These are phyloP conservation scores for Beauveria scarabaeidicola DNA, from an alignment of 2,329 filamentous ascomycete genomes.

Conservation along the genomic window DNA sequence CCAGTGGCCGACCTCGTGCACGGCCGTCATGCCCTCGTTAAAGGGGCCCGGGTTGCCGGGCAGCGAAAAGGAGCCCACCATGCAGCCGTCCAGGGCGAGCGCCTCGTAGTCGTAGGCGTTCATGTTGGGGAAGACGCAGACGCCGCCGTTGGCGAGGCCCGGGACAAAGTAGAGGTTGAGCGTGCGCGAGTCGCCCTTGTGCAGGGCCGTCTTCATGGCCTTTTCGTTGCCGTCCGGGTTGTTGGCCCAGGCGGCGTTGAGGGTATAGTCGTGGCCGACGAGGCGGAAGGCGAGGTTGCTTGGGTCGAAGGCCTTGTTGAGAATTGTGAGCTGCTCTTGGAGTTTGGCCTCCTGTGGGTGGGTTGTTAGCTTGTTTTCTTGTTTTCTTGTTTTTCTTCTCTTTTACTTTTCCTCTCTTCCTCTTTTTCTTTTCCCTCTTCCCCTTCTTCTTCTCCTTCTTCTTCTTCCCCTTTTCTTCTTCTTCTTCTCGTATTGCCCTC, in stretches of 20 bases:
- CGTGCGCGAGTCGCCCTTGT: constrained; percentile 26
- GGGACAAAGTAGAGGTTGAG: constrained; percentile 36
- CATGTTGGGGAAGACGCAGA: constrained; percentile 31
- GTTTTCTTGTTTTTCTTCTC: too few relatives aligned
- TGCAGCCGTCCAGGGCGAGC: constrained; percentile 11
- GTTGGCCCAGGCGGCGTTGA: constrained; percentile 22
- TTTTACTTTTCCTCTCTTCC: too few relatives aligned
- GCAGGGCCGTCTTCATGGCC: constrained; percentile 17
- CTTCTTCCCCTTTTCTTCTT: neutral
- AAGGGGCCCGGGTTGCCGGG: constrained; percentile 13
- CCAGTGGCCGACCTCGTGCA: constrained; percentile 30
- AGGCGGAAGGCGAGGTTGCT: constrained; percentile 22
- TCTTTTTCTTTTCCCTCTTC: neutral
- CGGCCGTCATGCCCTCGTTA: constrained; percentile 10
- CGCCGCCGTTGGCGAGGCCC: constrained; percentile 27
- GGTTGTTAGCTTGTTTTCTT: neutral
- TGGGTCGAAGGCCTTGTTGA: constrained; percentile 19
- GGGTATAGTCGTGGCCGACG: constrained; percentile 20
- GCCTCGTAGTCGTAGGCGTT: constrained; percentile 1
- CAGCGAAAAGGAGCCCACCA: constrained; percentile 8
- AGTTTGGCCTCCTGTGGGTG: constrained; percentile 12
- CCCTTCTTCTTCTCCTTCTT: neutral
- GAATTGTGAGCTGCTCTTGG: constrained; percentile 16
- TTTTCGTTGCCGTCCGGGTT: constrained; percentile 10
- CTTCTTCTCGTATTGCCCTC: neutral